Evolutionary conservation across 805 yeast species (phyloP).

Genomic region (Ogataea chonburiensis): DNA sequence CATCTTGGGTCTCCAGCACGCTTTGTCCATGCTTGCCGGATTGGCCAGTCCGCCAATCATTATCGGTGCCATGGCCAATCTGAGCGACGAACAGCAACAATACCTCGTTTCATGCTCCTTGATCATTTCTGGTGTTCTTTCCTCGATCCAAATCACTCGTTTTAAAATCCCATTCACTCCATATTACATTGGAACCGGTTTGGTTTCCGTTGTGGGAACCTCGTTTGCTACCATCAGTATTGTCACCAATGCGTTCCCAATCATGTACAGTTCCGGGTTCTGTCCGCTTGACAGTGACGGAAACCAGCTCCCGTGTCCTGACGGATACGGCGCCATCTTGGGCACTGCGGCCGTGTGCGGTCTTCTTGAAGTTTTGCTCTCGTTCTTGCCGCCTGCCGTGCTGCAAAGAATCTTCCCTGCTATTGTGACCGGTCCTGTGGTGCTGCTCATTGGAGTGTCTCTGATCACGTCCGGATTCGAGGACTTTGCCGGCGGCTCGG

Average conservation of each 20-base stretch:
- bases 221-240: slow-evolving; percentile 86
- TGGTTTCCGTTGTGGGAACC: slow-evolving; percentile 87
- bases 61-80: slow-evolving; percentile 62
- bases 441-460: slow-evolving; percentile 72
- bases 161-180: slow-evolving; percentile 72
- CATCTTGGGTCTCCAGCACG: slow-evolving; percentile 81
- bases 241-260: slow-evolving; percentile 70
- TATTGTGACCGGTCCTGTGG: slow-evolving; percentile 91
- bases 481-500: slow-evolving; percentile 88
- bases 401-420: slow-evolving; percentile 83
- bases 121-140: slow-evolving; percentile 68
- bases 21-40: slow-evolving; percentile 91
- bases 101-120: slow-evolving; percentile 71
- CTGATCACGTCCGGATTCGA: slow-evolving; percentile 71
- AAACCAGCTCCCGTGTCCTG: slow-evolving; percentile 72
- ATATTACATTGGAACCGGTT: slow-evolving; percentile 82
- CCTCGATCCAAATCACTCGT: slow-evolving; percentile 75
- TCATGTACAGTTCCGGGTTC: slow-evolving; percentile 71
- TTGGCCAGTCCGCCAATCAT: slow-evolving; percentile 80
- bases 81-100: slow-evolving; percentile 48
- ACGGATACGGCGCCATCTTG: slow-evolving; percentile 84
- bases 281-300: slow-evolving; percentile 70
- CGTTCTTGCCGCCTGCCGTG: slow-evolving; percentile 72
- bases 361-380: slow-evolving; percentile 64
- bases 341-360: slow-evolving; percentile 82